phyloP scores from a whole-genome alignment of 2,329 filamentous ascomycete genomes.

The Xylaria sp. region DNA sequence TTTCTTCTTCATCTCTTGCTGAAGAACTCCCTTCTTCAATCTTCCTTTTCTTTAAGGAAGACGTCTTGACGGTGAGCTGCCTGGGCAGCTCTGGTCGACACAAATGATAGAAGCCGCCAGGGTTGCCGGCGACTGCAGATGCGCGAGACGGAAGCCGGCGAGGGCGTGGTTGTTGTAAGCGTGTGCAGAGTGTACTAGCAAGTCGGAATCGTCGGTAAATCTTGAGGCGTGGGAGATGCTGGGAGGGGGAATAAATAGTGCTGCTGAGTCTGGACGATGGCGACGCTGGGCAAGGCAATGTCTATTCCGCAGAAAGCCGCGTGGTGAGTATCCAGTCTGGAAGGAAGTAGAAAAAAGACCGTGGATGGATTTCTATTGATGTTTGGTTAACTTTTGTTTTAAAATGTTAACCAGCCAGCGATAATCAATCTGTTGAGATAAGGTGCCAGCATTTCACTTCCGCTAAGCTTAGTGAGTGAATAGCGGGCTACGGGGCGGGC shows the following conservation, averaged over 20 bases:
- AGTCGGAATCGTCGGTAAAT: too few species aligned
- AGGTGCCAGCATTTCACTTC: background rate
- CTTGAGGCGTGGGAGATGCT: background rate
- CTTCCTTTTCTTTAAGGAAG: conserved; percentile 70
- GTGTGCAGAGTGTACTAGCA: background rate
- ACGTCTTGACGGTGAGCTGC: conserved; percentile 68
- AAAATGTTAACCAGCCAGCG: background rate
- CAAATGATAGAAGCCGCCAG: conserved; percentile 10
- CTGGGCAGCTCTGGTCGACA: conserved; percentile 47
- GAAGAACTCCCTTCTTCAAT: conserved; percentile 46
- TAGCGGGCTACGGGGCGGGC: background rate
- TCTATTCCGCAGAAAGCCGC: background rate
- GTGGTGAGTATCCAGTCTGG: background rate
- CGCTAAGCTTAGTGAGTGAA: background rate
- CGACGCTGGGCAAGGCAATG: background rate
- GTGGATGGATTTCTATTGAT: conserved; percentile 11
- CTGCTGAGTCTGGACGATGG: background rate
- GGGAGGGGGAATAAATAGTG: background rate
- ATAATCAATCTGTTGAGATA: conserved; percentile 3
- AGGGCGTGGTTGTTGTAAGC: background rate
- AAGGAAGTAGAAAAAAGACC: background rate
- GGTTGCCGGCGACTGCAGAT: conserved; percentile 6
- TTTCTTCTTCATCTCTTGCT: conserved; percentile 35
- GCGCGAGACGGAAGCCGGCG: background rate
- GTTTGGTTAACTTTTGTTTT: conserved; percentile 4